Base-by-base conservation (phyloP, 2,329 filamentous ascomycete genomes). In the Leptographium lundbergii region DNA sequence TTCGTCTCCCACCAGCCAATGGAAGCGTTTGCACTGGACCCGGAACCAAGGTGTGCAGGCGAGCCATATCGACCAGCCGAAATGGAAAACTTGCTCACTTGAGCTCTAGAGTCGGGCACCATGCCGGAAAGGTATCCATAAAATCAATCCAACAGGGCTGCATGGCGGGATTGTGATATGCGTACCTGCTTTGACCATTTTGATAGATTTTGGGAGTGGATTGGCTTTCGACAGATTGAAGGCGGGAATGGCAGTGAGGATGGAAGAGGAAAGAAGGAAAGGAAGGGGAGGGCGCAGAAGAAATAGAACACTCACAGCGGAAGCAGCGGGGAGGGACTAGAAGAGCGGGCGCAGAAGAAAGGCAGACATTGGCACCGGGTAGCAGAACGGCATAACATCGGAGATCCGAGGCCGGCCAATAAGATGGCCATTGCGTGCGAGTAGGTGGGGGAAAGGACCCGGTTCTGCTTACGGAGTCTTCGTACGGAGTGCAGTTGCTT, bases 131-230 rank as follows among this genome's bases (percentile, higher is more conserved):
- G 36, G 54, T 56, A 34, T 9, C 19, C 27, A 32, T 27, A 17
- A 22, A 17, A 54, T 2, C 14, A 13, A 45, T 39, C 7, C n/a
- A 29, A 24, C 19, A 54, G 52, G 51, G 29, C 51, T 36, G 52
- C 52, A 54, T 54, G 17, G n/a, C 2, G 34, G 13, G 10, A 36
- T 4, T 36, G 34, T 13, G 29, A 36, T 10, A 13, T 13, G 14
- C 51, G 39, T 84, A 95, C 90, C 89, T 79, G 92, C 91, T 84
- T 96, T 96, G 81, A 96, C 91, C 91, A 96, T 96, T 85, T 85
- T 96, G 87, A 78, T 51, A 9, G 25, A 58, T 61, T 62, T 61
- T 6, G 14, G 17, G 24, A 25, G 25, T 32, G n/a, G 29, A 2
- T 11, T 25, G 17, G 56, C 9, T 25, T 24, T 10, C 9, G n/a